Evolutionary conservation across 1,284 basidiomycete species (phyloP).

Genomic region (Papiliotrema fonsecae): DNA sequence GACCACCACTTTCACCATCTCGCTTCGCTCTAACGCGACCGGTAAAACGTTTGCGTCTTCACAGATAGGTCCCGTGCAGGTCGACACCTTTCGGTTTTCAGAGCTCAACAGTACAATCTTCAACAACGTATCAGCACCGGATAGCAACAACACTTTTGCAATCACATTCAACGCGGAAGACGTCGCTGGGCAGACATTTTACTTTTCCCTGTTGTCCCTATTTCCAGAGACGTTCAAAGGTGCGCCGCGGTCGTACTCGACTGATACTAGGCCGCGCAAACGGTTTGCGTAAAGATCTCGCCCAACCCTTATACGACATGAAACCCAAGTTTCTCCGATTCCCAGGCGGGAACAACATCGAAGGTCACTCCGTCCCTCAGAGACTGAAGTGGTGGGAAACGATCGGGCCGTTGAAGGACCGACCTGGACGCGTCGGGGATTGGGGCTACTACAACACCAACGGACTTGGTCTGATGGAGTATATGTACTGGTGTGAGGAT

Average conservation of each 20-base stretch:
- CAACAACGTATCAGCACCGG: slow-evolving; percentile 5
- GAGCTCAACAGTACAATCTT: slow-evolving; percentile 2
- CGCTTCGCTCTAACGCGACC: slow-evolving; percentile 4
- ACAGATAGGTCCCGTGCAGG: neutral
- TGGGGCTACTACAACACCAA: slow-evolving; percentile 10
- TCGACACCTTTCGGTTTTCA: slow-evolving; percentile 4
- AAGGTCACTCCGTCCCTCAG: slow-evolving; percentile 1
- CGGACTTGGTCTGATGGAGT: slow-evolving; percentile 7
- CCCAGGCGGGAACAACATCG: slow-evolving; percentile 9
- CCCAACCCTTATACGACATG: slow-evolving; percentile 4
- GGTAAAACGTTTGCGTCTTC: neutral
- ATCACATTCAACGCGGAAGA: slow-evolving; percentile 2
- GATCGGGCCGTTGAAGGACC: slow-evolving; percentile 7
- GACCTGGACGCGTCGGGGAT: slow-evolving; percentile 5
- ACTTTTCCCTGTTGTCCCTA: slow-evolving; percentile 5
- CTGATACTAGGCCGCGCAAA: neutral
- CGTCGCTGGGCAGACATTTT: slow-evolving; percentile 4
- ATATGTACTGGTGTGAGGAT: slow-evolving; percentile 9
- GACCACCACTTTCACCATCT: slow-evolving; percentile 5
- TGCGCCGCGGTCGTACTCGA: neutral
- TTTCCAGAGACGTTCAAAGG: slow-evolving; percentile 9
- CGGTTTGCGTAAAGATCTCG: slow-evolving; percentile 7
- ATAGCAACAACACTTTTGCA: slow-evolving; percentile 8
- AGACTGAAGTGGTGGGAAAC: slow-evolving; percentile 7
- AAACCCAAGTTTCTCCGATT: slow-evolving; percentile 8